Percentiles rank a stretch among this genome's conserved stretches.
Evolutionary conservation across 2,329 filamentous ascomycete genomes (phyloP).

Genomic region (Zymoseptoria ardabiliae): DNA sequence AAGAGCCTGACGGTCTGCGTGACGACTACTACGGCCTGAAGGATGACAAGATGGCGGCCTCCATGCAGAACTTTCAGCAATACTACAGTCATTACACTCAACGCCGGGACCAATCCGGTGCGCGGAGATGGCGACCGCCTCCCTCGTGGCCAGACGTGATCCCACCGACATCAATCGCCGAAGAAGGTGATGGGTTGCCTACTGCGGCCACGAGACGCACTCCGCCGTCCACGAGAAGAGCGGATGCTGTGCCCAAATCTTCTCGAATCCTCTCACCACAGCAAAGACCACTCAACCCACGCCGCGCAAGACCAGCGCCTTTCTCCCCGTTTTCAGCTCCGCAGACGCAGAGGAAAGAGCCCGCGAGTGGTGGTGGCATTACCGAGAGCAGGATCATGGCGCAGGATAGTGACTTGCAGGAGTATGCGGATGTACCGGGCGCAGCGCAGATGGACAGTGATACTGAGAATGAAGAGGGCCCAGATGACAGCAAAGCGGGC

Average conservation of each 20-base stretch:
- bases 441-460: conserved; percentile 29
- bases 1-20: conserved; percentile 48
- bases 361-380: conserved; percentile 6
- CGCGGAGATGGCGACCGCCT: conserved; percentile 22
- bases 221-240: conserved; percentile 3
- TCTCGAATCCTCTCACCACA: conserved; percentile 14
- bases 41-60: conserved; percentile 97
- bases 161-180: conserved; percentile 15
- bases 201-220: not conserved
- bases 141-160: conserved; percentile 28
- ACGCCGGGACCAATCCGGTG: conserved; percentile 19
- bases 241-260: not conserved
- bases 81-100: conserved; percentile 55
- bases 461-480: conserved; percentile 36
- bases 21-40: conserved; percentile 93
- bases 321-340: not conserved
- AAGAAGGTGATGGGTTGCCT: conserved; percentile 9
- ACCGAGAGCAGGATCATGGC: conserved; percentile 41
- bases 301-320: not conserved
- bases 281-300: conserved; percentile 1
- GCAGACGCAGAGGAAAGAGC: not conserved
- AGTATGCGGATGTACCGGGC: conserved; percentile 35
- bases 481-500: conserved; percentile 35
- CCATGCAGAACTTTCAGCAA: conserved; percentile 89
- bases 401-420: conserved; percentile 53